phyloP scores from a whole-genome alignment of 2,329 filamentous ascomycete species.

The Bipolaris oryzae region DNA sequence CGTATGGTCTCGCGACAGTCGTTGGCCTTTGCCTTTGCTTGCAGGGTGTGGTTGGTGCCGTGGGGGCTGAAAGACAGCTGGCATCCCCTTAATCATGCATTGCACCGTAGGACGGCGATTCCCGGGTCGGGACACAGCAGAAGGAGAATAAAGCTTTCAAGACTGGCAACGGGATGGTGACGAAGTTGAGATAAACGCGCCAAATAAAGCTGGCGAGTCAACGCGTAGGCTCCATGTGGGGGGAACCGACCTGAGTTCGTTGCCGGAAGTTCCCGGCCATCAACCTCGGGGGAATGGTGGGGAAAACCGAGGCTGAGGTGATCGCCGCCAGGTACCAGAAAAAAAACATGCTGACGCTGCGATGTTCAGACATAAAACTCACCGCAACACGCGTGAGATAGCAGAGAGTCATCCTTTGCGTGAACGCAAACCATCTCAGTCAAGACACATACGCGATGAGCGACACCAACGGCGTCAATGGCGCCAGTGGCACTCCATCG shows the following conservation, averaged over 20 bases:
- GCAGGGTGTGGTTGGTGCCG: background rate
- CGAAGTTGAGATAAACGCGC: background rate
- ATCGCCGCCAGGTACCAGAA: conserved; percentile 1
- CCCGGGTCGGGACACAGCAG: no score
- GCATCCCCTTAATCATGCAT: background rate
- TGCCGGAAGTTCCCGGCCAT: background rate
- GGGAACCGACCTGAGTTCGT: background rate
- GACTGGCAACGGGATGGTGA: no score
- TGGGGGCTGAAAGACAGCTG: background rate
- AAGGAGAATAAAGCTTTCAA: no score
- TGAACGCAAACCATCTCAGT: no score
- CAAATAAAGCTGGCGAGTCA: background rate
- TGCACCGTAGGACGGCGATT: no score
- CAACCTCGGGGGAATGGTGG: conserved; percentile 3
- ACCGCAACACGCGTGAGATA: background rate
- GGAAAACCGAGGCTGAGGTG: conserved; percentile 12
- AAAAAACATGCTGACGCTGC: conserved; percentile 9
- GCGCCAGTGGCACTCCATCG: conserved; percentile 32
- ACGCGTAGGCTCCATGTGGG: background rate
- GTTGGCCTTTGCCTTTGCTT: background rate
- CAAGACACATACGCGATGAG: conserved; percentile 4
- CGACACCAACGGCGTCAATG: conserved; percentile 20
- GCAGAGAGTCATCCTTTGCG: background rate
- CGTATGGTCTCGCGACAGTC: background rate
- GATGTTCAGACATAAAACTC: conserved; percentile 5